A percentile compares a stretch with the other conserved stretches of the same genome.
Conservation (phyloP, 345 rosid species). For the Psidium friedrichsthalianum region DNA sequence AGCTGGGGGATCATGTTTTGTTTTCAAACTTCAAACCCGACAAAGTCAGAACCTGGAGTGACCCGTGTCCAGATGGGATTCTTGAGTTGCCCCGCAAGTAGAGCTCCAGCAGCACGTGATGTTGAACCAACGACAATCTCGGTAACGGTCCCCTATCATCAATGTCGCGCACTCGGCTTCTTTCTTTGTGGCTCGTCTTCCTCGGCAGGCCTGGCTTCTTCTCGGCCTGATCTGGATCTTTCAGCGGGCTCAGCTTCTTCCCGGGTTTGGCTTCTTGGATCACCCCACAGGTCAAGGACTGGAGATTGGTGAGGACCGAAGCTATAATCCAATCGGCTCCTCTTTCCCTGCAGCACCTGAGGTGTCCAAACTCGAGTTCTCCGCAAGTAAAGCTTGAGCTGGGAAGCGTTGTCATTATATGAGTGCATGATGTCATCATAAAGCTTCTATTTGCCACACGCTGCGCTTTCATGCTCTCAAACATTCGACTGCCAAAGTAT, state of each 20-base stretch:
- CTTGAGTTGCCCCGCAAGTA: not conserved
- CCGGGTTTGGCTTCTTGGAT: not conserved
- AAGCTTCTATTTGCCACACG: not conserved
- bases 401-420: not conserved
- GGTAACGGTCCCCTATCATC: accelerated
- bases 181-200: not conserved
- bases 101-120: not conserved
- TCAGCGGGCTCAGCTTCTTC: not conserved
- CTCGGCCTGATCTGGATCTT: not conserved
- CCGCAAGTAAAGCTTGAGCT: not conserved
- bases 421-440: not conserved
- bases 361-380: accelerated
- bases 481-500: not conserved
- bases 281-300: not conserved
- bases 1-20: not conserved
- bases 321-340: not conserved
- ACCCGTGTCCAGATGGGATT: not conserved
- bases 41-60: not conserved
- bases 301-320: not conserved
- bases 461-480: not conserved
- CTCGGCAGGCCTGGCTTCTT: not conserved
- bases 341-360: not conserved
- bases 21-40: not conserved
- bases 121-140: not conserved
- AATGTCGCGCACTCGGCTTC: accelerated